Percentiles rank a stretch among this genome's conserved stretches.
These are phyloP conservation scores for Lophiotrema nucula DNA, from an alignment of 495 filamentous ascomycete species.

Conservation along the genomic window DNA sequence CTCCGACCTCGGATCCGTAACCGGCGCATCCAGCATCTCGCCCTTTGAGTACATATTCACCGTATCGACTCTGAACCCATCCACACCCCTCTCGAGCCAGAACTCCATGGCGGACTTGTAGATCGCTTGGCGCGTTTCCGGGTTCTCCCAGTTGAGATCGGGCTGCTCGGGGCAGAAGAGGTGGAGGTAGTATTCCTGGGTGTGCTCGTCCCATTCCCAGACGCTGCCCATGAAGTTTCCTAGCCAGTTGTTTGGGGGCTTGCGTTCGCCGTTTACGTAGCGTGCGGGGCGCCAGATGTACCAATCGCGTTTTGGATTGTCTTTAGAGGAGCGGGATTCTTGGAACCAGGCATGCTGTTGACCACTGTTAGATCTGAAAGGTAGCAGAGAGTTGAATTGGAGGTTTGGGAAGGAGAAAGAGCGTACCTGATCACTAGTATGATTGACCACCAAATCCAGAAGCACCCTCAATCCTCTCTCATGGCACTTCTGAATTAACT, in stretches of 20 bases:
- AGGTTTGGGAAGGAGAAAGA: neutral
- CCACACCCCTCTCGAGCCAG: conserved; percentile 37
- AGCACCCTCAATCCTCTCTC: conserved; percentile 33
- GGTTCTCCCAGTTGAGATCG: conserved; percentile 42
- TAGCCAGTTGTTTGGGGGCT: conserved; percentile 42
- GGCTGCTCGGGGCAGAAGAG: conserved; percentile 40
- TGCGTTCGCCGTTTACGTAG: conserved; percentile 32
- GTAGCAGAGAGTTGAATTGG: neutral
- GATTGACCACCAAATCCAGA: conserved; percentile 38
- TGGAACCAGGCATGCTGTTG: conserved; percentile 38
- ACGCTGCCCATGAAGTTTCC: conserved; percentile 27
- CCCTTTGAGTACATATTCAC: conserved; percentile 38
- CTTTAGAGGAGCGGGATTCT: conserved; percentile 34
- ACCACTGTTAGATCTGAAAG: neutral
- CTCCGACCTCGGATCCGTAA: conserved; percentile 23
- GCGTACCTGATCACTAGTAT: conserved; percentile 31
- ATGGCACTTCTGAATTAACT: conserved; percentile 32
- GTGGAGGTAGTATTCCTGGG: conserved; percentile 40
- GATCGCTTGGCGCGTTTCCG: conserved; percentile 29
- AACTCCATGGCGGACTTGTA: conserved; percentile 37
- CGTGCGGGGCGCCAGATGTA: conserved; percentile 39
- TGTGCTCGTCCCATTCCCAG: conserved; percentile 34
- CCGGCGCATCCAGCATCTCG: conserved; percentile 34
- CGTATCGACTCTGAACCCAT: conserved; percentile 39
- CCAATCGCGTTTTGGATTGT: conserved; percentile 37